Evolutionary conservation across 1,284 basidiomycete species (phyloP), one percentile per base, ranked within the genome.

Genomic region (Schizophyllum commune): DNA sequence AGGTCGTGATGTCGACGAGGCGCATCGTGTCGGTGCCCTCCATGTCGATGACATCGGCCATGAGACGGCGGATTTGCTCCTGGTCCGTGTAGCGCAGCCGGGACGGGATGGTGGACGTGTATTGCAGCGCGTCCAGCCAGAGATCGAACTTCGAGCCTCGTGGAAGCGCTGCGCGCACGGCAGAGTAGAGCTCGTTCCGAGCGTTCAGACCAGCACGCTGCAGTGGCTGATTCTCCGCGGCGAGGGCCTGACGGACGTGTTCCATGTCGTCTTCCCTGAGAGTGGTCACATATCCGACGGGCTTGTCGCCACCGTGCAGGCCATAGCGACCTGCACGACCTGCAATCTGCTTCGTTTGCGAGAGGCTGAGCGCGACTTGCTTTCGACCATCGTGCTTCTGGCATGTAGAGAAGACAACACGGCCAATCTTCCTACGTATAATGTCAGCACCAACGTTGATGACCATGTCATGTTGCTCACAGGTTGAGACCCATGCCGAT

Each of bases 401-500:
- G n/a, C 94, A 75, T 0, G 80, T 74, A 64, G 91, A 85, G 66
- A 98, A 97, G 47, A 98, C 81, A 67, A 98, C 82, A 1, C 96
- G 89, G 64, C 89, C 89, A 73, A 99, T 98, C 80, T 95, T 93
- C 32, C 93, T 96, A 69, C 15, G 39, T 15, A 58, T 55, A 19
- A 22, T 22, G n/a, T 22, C 8, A 19, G 52, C 55, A 53, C 32
- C 54, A 56, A 4, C 13, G 32, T 32, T 55, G 54, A 53, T 21
- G 58, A 52, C 11, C 27, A 5, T 27, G 27, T 5, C 5, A 27
- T 27, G 27, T 27, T 27, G 81, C 92, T 61, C 71, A 94, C 92
- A 98, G 75, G 69, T 98, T 97, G n/a, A 98, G 79, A 0, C 95
- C 95, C 93, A 98, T 96, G 0, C 95, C 95, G 58, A 98, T 89